These are phyloP conservation scores for Phialophora tarda DNA, from an alignment of 2,329 filamentous ascomycete genomes.

Conservation along the genomic window DNA sequence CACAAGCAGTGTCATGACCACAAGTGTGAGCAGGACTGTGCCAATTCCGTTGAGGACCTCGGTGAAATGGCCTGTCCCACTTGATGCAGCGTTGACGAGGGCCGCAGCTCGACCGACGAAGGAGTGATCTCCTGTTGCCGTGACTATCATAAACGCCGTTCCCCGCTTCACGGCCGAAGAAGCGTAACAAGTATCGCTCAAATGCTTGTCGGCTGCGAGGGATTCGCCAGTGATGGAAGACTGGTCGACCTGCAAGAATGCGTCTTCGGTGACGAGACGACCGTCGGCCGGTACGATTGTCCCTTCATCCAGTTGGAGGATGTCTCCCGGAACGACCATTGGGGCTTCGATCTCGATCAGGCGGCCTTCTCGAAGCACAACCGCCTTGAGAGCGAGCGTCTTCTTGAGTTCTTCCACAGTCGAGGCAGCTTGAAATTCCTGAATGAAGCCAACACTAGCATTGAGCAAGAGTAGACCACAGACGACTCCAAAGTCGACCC, in stretches of 20 bases:
- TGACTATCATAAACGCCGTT: constrained; percentile 81
- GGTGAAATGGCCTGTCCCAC: constrained; percentile 83
- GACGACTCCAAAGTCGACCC: constrained; percentile 94
- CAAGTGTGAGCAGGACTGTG: constrained; percentile 77
- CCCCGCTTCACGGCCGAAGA: constrained; percentile 91
- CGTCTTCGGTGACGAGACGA: constrained; percentile 79
- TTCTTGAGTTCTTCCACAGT: constrained; percentile 92
- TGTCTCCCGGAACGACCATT: constrained; percentile 87
- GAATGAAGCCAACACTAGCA: constrained; percentile 82
- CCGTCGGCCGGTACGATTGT: constrained; percentile 91
- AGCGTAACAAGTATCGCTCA: constrained; percentile 78
- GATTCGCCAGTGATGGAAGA: constrained; percentile 92
- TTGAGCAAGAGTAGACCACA: constrained; percentile 82
- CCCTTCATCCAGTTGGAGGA: constrained; percentile 87
- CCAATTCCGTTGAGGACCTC: constrained; percentile 88
- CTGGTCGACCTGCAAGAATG: constrained; percentile 89
- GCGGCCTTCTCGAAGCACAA: constrained; percentile 79
- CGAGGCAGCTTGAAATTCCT: constrained; percentile 87
- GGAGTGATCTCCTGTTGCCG: constrained; percentile 84
- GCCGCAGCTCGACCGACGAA: constrained; percentile 89
- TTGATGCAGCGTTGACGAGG: constrained; percentile 76
- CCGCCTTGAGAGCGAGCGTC: constrained; percentile 84
- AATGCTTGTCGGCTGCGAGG: constrained; percentile 86
- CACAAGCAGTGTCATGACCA: constrained; percentile 77
- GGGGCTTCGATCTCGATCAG: constrained; percentile 80